Conservation (phyloP, 768 basidiomycete genomes). For the Astraeus odoratus region DNA sequence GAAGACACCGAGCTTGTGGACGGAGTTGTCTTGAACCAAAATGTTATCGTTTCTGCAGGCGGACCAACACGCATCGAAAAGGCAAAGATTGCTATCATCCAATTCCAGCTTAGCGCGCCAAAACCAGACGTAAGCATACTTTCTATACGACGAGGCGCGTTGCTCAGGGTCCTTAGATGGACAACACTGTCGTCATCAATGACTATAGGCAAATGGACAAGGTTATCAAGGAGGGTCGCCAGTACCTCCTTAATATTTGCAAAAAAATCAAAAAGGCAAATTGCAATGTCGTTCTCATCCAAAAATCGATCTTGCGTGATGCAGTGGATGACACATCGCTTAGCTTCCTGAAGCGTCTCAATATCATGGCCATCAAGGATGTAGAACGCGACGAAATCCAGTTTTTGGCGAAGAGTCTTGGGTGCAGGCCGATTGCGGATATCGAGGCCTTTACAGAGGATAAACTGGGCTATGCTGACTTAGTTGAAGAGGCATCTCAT, state of each 20-base stretch:
- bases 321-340: constrained; percentile 98
- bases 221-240: constrained; percentile 97
- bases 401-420: constrained; percentile 90
- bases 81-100: constrained; percentile 96
- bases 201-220: constrained; percentile 99
- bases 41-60: constrained; percentile 82
- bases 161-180: constrained; percentile 61
- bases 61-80: constrained; percentile 96
- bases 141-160: background rate
- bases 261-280: constrained; percentile 99
- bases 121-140: constrained; percentile 81
- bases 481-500: constrained; percentile 83
- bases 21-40: constrained; percentile 96
- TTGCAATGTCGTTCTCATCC: constrained; percentile 97
- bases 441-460: constrained; percentile 97
- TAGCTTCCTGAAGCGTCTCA: constrained; percentile 94
- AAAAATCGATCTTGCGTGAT: constrained; percentile 98
- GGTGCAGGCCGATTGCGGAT: constrained; percentile 94
- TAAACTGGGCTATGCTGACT: constrained; percentile 93
- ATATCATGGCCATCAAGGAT: constrained; percentile 95
- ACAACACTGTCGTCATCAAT: constrained; percentile 98
- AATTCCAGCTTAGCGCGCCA: constrained; percentile 96
- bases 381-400: constrained; percentile 98
- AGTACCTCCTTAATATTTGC: constrained; percentile 95
- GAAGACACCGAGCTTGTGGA: constrained; percentile 97